phyloP scores from a whole-genome alignment of 495 filamentous ascomycete species.

The Barbatosphaeria neglecta region DNA sequence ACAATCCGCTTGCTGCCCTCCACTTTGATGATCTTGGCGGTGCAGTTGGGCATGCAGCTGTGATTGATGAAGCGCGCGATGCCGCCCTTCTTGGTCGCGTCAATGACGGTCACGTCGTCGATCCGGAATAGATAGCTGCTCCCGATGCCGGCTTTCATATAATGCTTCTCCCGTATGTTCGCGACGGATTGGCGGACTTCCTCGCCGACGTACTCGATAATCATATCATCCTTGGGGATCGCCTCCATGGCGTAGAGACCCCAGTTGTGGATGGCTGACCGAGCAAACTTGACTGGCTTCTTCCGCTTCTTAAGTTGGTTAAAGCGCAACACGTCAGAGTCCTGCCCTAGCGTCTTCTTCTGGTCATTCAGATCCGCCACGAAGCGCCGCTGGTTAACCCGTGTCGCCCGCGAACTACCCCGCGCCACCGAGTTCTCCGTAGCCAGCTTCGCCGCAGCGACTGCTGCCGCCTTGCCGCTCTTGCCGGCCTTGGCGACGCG shows the following conservation, averaged over 20 bases:
- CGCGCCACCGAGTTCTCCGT: constrained; percentile 69
- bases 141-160: constrained; percentile 92
- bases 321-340: constrained; percentile 85
- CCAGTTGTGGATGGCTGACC: constrained; percentile 98
- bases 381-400: constrained; percentile 86
- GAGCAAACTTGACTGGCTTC: constrained; percentile 96
- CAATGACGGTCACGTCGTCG: constrained; percentile 93
- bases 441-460: constrained; percentile 61
- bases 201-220: constrained; percentile 98
- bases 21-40: constrained; percentile 98
- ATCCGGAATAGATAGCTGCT: constrained; percentile 97
- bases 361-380: constrained; percentile 92
- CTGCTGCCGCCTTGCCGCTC: constrained; percentile 54
- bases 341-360: constrained; percentile 73
- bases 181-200: constrained; percentile 93
- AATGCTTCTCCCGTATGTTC: constrained; percentile 81
- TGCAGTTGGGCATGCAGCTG: constrained; percentile 95
- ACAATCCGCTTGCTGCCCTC: constrained; percentile 99
- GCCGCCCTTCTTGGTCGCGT: constrained; percentile 95
- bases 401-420: constrained; percentile 70
- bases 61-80: constrained; percentile 99
- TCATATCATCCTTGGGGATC: constrained; percentile 97
- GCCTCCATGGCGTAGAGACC: constrained; percentile 95
- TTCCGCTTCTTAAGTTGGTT: constrained; percentile 99
- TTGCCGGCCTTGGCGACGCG: constrained; percentile 69